Evolutionary conservation across 2,329 filamentous ascomycete species (phyloP), one percentile per base, ranked within the genome.

Genomic region (Colletotrichum lentis): DNA sequence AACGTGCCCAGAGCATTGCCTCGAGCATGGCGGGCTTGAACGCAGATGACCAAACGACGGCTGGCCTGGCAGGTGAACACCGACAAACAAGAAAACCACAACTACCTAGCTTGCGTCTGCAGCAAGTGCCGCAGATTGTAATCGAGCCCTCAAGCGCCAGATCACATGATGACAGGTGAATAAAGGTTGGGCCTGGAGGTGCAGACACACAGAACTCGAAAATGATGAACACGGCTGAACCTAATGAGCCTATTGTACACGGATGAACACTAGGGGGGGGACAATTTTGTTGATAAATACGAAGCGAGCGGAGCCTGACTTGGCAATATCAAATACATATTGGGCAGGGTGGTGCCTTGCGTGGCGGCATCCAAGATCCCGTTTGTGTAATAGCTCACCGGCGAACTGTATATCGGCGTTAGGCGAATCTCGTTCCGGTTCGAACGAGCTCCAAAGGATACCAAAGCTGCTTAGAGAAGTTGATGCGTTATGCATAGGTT

Each of bases 101-200:
- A 70, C 76, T 88, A 55, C 86, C 86, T 2, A 87, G 83, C 71
- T 72, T 89, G 71, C 80, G 81, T 55, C 78, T 88, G 39, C 73
- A 76, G 20, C 74, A 74, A 35, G 75, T 89, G 31, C 87, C 87
- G 3, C 82, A 84, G 71, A 90, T 90, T 73, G 82, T 88, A 31
- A 83, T 88, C 55, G 84, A 89, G 72, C 84, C 84, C n/a, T 84
- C 81, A 27, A 82, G 79, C 46, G 70, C 70, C 39, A 68, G 64
- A 35, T 64, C 70, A 37, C 54, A 57, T 18, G 69, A 70, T 35
- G 69, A 67, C 37, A 69, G 67, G 57, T 69, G 57, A 69, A 39
- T n/a, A 41, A 53, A 54, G 43, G 8, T 24, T 6, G 24, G 11
- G 5, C 14, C 49, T 31, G 37, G 37, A 31, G 18, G 44, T 24